Evolutionary conservation across 108 stramenopile genomes (phyloP), one percentile per base, ranked within the genome.

Genomic region (Cyclotella sp.): DNA sequence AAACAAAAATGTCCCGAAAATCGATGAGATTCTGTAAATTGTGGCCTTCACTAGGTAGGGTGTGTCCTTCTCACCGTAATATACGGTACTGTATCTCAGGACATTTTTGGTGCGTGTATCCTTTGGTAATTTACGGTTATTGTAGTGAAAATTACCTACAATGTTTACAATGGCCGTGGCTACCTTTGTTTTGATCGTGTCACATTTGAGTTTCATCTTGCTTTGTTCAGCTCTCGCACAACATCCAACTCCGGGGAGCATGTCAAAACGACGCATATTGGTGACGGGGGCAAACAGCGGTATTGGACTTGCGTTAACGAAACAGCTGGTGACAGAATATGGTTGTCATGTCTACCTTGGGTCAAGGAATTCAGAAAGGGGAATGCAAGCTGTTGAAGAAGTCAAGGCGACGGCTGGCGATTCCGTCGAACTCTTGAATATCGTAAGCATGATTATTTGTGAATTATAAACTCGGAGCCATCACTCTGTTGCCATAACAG

Each of bases 241-340:
- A 34, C 6, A 39, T 39, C 7, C 60, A 12, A 39, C n/a, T 1
- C 60, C 63, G 13, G 44, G 13, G 21, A 62, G 34, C 29, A 62
- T 62, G 66, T 4, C 52, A 21, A 45, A 63, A 63, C 45, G 57
- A 12, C 73, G 63, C 14, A 81, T 84, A 39, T 62, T 84, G 45
- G 66, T 88, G 11, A 87, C 88, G 10, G 88, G 88, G 13, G 88
- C 86, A 19, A 89, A 87, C 73, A 70, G 61, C 28, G 88, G 88
- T 21, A 89, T 91, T 61, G 88, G 88, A 18, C 62, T 77, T 16
- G 88, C 88, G 9, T 47, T 89, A 12, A 86, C 86, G 43, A 81
- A 86, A 57, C 85, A 84, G 53, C 73, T 91, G 13, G 79, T 86
- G 15, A 34, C 69, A 27, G 88, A 91, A 13, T 62, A 88, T 74